phyloP scores from a whole-genome alignment of 345 rosid genomes.

The sweet orange (Citrus sinensis) region DVS_A1.0 CM039163.1:43733001-43733500 shows the following conservation, averaged over 20 bases:
- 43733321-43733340: not conserved
- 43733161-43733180: not conserved
- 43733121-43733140: not conserved
- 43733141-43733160: not conserved
- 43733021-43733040: not conserved
- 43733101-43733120: not conserved
- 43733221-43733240: not conserved
- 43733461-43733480: too few relatives aligned
- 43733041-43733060: not conserved
- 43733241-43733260: not conserved
- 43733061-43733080: not conserved
- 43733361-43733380: too few relatives aligned
- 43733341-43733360: not conserved
- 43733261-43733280: too few relatives aligned
- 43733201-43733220: not conserved
- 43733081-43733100: not conserved
- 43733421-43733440: not conserved
- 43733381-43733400: too few relatives aligned
- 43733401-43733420: not conserved
- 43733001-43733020: conserved; percentile 8
- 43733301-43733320: conserved; percentile 19
- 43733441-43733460: not conserved
- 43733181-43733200: not conserved
- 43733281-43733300: not conserved
- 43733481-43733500: conserved; percentile 14